Base-by-base conservation (phyloP, 2,329 filamentous ascomycete species). In the Myriosclerotinia scirpicola region DNA sequence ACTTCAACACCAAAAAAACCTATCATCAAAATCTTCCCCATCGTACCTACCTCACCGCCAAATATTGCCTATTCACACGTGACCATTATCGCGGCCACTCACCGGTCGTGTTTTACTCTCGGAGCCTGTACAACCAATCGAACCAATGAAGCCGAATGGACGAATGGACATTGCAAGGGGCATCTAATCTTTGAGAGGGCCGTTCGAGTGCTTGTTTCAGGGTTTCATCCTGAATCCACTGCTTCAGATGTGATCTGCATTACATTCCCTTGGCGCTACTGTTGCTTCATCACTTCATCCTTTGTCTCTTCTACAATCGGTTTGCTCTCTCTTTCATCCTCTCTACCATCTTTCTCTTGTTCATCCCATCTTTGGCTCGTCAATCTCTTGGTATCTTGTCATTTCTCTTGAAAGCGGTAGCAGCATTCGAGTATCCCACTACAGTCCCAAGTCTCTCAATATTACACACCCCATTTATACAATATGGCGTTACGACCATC, bases 401-500 rank as follows among this genome's bases (percentile, higher is more conserved):
- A 12, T 50, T 20, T 22, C 15, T 38, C 46, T 50, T 22, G 56
- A 50, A 36, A 60, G 34, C 34, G 58, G 30, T 50, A 38, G n/a
- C 2, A 38, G 58, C 58, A 60, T 48, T 60, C 44, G 30, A 50
- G 8, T 26, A 50, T 61, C 30, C 30, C 34, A 40, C 34, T 40
- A 26, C 58, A 50, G 12, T 34, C 11, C 20, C 40, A 14, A 58
- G 22, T 50, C 44, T 60, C 14, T 22, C 34, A 40, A 61, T 38
- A 61, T 20, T 20, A 61, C 58, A 50, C 30, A 58, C 46, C 50
- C 44, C 14, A 38, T 61, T 38, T 38, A 34, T 55, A 48, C 65
- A 70, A 73, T 59, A 88, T 88, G 85, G 81, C 85, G 59, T 73
- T 80, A 63, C 82, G 84, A 76, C 85, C 85, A 46, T 80, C 82